Conservation (phyloP, 257 asterid genomes). For the Nicotiana sylvestris region DNA sequence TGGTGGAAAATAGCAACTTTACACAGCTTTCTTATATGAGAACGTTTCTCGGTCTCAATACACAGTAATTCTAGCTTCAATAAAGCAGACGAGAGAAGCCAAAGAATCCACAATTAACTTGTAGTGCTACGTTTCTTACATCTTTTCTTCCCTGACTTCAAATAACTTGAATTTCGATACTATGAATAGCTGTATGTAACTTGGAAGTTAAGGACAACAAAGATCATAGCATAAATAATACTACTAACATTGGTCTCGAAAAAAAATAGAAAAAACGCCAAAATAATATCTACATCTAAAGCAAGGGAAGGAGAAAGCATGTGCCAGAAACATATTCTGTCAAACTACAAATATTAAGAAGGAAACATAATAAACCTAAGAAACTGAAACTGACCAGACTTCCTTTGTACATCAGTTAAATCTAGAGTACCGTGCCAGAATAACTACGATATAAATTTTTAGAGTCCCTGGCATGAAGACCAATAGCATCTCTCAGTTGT, state of each 20-base stretch:
- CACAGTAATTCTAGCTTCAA: background rate
- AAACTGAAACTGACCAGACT: background rate
- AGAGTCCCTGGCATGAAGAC: background rate
- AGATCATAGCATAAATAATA: background rate
- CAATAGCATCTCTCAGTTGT: background rate
- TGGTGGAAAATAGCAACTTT: no score
- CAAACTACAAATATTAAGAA: background rate
- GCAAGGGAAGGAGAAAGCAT: background rate
- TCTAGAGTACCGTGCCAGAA: background rate
- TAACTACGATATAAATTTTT: background rate
- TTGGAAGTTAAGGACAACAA: background rate
- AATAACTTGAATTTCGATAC: background rate
- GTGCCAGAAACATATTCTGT: background rate
- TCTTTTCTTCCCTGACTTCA: background rate
- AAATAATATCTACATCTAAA: background rate
- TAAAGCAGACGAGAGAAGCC: background rate
- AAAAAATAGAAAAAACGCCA: background rate
- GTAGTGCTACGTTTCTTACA: no score
- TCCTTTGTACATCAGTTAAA: slow-evolving; percentile 1
- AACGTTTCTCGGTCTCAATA: background rate
- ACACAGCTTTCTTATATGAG: no score
- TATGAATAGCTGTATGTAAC: background rate
- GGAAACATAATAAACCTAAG: background rate
- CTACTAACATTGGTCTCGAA: background rate
- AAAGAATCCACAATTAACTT: background rate